A percentile compares a stretch with the other conserved stretches of the same genome.
phyloP scores from a whole-genome alignment of 2,329 filamentous ascomycete genomes.

The Helminthosporium solani region DNA sequence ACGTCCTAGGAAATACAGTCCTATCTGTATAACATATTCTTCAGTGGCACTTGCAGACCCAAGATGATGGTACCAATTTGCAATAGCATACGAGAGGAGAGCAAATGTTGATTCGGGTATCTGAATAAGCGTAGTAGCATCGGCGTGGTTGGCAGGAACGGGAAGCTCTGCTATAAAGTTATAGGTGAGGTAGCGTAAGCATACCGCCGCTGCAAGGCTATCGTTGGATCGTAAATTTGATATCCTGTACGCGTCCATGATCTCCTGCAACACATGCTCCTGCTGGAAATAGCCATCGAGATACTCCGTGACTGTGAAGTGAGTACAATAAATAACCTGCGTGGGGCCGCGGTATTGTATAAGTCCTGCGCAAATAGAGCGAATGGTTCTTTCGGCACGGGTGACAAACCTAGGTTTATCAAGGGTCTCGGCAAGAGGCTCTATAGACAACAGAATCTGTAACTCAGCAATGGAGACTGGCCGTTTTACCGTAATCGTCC shows the following conservation, averaged over 20 bases:
- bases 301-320: constrained; percentile 10
- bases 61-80: neutral
- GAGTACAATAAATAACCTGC: constrained; percentile 1
- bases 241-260: constrained; percentile 1
- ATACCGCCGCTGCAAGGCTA: constrained; percentile 3
- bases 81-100: neutral
- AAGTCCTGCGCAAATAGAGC: neutral
- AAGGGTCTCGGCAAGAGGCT: neutral
- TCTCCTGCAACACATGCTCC: neutral
- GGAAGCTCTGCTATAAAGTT: neutral
- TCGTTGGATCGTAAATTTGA: neutral
- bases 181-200: constrained; percentile 5
- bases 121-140: neutral
- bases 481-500: neutral
- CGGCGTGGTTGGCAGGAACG: neutral
- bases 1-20: too few relatives aligned
- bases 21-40: too few relatives aligned
- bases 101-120: neutral
- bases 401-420: neutral
- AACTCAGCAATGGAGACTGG: constrained; percentile 3
- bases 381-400: neutral
- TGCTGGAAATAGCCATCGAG: neutral
- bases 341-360: neutral
- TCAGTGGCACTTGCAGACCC: neutral
- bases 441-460: constrained; percentile 1